phyloP scores from a whole-genome alignment of 345 rosid genomes.

The Bruguiera parviflora region DNA sequence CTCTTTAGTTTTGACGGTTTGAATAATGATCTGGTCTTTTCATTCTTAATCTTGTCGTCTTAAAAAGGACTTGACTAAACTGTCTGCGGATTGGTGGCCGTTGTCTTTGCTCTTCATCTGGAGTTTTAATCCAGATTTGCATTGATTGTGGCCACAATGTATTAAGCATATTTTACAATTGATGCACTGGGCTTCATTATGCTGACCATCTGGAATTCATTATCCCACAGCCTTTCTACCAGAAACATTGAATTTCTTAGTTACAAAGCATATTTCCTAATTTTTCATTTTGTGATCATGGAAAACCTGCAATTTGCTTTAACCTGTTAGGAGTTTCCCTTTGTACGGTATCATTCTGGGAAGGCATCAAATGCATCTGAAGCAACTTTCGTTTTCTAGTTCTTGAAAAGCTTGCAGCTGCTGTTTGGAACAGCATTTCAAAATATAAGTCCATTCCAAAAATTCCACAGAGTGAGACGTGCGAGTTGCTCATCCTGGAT shows the following conservation, averaged over 20 bases:
- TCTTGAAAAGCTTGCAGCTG: conserved; percentile 72
- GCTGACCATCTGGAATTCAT: conserved; percentile 2
- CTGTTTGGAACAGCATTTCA: conserved; percentile 49
- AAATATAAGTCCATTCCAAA: conserved; percentile 80
- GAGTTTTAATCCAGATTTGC: background rate
- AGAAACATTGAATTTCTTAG: conserved; percentile 4
- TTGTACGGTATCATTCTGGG: conserved; percentile 64
- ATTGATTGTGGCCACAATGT: background rate
- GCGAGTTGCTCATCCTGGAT: conserved; percentile 83
- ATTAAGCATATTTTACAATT: background rate
- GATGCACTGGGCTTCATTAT: background rate
- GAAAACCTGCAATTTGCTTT: background rate
- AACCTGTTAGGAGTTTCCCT: conserved; percentile 65
- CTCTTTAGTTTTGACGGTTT: background rate
- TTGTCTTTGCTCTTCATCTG: background rate
- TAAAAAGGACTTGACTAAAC: background rate
- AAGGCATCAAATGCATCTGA: conserved; percentile 40
- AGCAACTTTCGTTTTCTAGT: conserved; percentile 45
- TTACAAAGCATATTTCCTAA: background rate
- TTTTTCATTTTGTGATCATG: background rate
- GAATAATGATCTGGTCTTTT: background rate
- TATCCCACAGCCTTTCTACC: background rate
- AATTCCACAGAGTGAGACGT: conserved; percentile 79
- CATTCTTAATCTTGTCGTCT: background rate
- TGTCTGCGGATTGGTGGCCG: background rate